Evolutionary conservation across 352 stramenopile species (phyloP), one percentile per base, ranked within the genome.

Genomic region (Pythium periplocum): DNA sequence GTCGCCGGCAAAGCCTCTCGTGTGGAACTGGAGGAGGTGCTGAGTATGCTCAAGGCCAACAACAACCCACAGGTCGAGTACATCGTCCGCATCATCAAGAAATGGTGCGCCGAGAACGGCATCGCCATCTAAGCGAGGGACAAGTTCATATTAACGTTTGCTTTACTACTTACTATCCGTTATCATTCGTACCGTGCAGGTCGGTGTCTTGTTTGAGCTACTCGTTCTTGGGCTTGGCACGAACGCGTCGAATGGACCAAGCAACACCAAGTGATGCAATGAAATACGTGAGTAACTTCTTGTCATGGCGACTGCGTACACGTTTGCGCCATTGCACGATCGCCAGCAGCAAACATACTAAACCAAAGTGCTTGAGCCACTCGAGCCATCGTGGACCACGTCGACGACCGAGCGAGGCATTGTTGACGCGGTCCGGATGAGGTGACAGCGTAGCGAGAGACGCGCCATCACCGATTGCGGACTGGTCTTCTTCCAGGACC

Each of bases 31-130:
- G 78, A 93, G 46, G 94, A 98, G 51, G 82, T 93, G 8, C 69
- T 98, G 39, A 71, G 72, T 42, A 97, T 98, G 71, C 74, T 98
- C 59, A 93, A 95, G 49, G 88, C 90, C 53, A 98, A 93, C 55
- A 95, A 89, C 63, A 97, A 98, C 52, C 94, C 94, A 33, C 89
- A 98, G 65, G 90, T 97, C 41, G 93, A 98, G 71, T 98, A 98
- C 69, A 98, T 98, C 61, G 70, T 96, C n/a, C 78, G 90, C 57
- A 93, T 97, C 67, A 97, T 98, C 62, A 97, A 97, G 72, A 98
- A 98, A 55, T 98, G 91, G 88, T 89, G 82, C 35, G 74, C 86
- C 48, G 84, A 97, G 46, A 97, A 96, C 51, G 78, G 75, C 53
- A 88, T 97, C 55, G 79, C 71, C 38, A 75, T 96, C 53, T 92